Conservation (phyloP, 768 basidiomycete species). For the Grammothele lineata region DNA sequence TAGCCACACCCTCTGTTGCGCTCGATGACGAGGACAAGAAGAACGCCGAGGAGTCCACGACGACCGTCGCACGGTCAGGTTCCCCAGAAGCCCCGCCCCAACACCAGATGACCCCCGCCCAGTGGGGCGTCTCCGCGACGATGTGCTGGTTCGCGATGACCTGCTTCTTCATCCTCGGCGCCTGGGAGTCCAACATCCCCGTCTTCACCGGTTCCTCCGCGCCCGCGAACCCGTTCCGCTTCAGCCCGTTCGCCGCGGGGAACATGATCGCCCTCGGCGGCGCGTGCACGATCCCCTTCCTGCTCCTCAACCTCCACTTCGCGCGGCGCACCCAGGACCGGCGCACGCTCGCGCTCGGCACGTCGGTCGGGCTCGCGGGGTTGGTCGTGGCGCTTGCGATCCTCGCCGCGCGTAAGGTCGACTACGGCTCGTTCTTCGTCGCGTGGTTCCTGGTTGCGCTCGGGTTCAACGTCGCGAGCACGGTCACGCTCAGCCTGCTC, state of each 20-base stretch:
- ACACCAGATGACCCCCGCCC: slow-evolving; percentile 17
- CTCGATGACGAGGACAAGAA: neutral
- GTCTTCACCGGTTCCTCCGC: slow-evolving; percentile 40
- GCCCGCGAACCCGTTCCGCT: slow-evolving; percentile 36
- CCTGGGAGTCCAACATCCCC: slow-evolving; percentile 67
- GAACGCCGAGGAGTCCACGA: neutral
- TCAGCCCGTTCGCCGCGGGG: slow-evolving; percentile 59
- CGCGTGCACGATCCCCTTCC: slow-evolving; percentile 58
- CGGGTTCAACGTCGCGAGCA: slow-evolving; percentile 71
- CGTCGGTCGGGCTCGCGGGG: slow-evolving; percentile 45
- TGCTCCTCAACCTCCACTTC: slow-evolving; percentile 54
- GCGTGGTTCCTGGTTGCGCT: slow-evolving; percentile 59
- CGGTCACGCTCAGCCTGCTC: slow-evolving; percentile 60
- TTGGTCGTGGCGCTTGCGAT: slow-evolving; percentile 49
- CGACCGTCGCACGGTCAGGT: neutral
- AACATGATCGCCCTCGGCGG: slow-evolving; percentile 72
- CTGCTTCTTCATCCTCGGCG: slow-evolving; percentile 66
- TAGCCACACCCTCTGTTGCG: neutral
- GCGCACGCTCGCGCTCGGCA: slow-evolving; percentile 49
- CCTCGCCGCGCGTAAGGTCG: slow-evolving; percentile 35
- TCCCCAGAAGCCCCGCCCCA: neutral
- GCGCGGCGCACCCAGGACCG: slow-evolving; percentile 60
- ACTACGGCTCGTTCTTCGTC: slow-evolving; percentile 43
- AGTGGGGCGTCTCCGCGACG: slow-evolving; percentile 52
- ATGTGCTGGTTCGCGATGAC: slow-evolving; percentile 73